Evolutionary conservation across 2,329 filamentous ascomycete genomes (phyloP).

Genomic region (Xylaria sp.): DNA sequence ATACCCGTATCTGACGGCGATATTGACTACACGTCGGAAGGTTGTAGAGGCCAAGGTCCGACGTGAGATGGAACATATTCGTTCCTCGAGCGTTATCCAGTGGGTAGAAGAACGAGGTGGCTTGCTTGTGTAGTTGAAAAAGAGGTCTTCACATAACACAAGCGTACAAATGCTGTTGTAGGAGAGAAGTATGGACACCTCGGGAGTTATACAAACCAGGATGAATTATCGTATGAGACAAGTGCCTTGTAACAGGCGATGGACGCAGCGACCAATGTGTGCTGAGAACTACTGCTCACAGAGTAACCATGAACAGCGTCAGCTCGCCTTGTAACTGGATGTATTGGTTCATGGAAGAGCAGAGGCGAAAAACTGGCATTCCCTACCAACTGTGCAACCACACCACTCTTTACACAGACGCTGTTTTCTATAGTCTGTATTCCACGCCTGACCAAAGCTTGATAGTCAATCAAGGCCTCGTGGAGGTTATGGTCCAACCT

Average conservation of each 20-base stretch:
- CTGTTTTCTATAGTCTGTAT: conserved; percentile 7
- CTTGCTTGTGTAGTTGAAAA: neutral
- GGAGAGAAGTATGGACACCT: neutral
- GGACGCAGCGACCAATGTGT: conserved; percentile 4
- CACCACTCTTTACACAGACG: conserved; percentile 4
- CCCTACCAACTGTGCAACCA: conserved; percentile 20
- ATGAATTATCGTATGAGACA: conserved; percentile 14
- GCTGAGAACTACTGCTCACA: conserved; percentile 9
- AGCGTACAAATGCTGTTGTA: neutral
- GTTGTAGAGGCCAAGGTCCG: conserved; percentile 11
- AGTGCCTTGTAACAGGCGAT: conserved; percentile 10
- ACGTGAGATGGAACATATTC: conserved; percentile 3
- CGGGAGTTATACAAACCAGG: conserved; percentile 22
- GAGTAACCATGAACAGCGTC: neutral
- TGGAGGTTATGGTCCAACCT: conserved; percentile 23
- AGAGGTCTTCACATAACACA: neutral
- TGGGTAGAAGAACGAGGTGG: neutral
- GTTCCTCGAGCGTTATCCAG: neutral
- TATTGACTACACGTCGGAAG: neutral
- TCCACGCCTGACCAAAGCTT: neutral
- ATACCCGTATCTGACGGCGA: neutral
- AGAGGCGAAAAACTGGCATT: conserved; percentile 18
- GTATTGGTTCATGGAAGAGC: conserved; percentile 6
- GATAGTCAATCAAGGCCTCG: conserved; percentile 10
- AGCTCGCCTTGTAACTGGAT: conserved; percentile 2